Conservation (phyloP, 306 rosid genomes). For the Alnus rubra region DNA sequence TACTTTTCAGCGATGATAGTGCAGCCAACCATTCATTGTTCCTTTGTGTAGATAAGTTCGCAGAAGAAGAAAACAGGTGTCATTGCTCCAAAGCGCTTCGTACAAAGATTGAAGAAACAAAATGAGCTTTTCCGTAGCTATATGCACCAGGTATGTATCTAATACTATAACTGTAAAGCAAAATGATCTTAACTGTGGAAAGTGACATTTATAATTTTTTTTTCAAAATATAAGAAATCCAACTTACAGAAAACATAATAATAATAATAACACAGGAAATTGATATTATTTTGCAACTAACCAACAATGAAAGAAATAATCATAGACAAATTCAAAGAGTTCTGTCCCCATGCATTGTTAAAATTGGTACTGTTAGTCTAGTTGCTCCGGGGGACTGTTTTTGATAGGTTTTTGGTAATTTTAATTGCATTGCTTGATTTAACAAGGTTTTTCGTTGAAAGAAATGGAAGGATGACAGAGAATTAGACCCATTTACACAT, state of each 20-base stretch:
- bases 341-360: background rate
- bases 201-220: constrained; percentile 5
- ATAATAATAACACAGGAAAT: background rate
- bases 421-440: background rate
- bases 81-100: constrained; percentile 96
- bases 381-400: background rate
- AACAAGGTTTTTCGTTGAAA: too few species aligned
- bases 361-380: background rate
- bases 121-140: constrained; percentile 97
- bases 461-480: too few species aligned
- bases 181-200: constrained; percentile 14
- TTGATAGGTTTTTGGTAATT: background rate
- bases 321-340: background rate
- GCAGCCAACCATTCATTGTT: constrained; percentile 24
- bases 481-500: too few species aligned
- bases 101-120: constrained; percentile 95
- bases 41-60: constrained; percentile 76
- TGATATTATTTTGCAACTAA: background rate
- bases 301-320: background rate
- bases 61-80: constrained; percentile 99
- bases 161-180: constrained; percentile 22
- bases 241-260: background rate
- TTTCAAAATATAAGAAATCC: background rate
- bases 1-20: constrained; percentile 9
- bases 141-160: constrained; percentile 84